These are phyloP conservation scores for Carex cristatella DNA, from an alignment of 176 grass and related monocot species.

Conservation along the genomic window DNA sequence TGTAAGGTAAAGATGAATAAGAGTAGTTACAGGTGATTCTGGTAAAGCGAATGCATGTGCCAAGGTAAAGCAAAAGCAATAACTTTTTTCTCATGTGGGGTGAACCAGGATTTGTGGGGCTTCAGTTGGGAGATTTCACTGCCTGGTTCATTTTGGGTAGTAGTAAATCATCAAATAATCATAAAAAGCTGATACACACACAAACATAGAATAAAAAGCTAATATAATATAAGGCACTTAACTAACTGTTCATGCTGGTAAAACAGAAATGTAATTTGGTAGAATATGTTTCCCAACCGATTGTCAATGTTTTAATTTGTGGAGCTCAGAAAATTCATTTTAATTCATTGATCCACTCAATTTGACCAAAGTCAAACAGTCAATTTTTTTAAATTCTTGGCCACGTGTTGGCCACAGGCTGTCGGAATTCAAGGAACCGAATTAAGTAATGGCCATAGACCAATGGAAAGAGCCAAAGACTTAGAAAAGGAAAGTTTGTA, in stretches of 20 bases:
- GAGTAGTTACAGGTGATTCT: background rate
- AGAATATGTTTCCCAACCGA: too few species aligned
- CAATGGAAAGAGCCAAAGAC: slow-evolving; percentile 1
- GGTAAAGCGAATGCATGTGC: slow-evolving; percentile 2
- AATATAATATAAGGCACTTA: background rate
- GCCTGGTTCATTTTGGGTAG: background rate
- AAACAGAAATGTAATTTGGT: too few species aligned
- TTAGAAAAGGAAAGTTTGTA: background rate
- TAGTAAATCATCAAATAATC: background rate
- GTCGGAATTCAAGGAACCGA: slow-evolving; percentile 20
- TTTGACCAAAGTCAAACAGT: background rate
- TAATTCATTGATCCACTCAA: background rate
- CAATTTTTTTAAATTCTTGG: background rate
- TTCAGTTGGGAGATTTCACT: background rate
- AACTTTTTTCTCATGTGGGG: slow-evolving; percentile 12
- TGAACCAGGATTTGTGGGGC: slow-evolving; percentile 10
- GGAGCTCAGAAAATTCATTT: too few species aligned
- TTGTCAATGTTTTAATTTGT: too few species aligned
- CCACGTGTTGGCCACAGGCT: background rate
- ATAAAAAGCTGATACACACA: background rate
- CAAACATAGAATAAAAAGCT: background rate
- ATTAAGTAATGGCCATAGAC: background rate
- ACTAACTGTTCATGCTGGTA: background rate
- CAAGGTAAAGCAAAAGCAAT: slow-evolving; percentile 5
- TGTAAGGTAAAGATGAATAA: background rate